Conservation (phyloP, 2,329 filamentous ascomycete species). For the Hypoxylon sp. region DNA sequence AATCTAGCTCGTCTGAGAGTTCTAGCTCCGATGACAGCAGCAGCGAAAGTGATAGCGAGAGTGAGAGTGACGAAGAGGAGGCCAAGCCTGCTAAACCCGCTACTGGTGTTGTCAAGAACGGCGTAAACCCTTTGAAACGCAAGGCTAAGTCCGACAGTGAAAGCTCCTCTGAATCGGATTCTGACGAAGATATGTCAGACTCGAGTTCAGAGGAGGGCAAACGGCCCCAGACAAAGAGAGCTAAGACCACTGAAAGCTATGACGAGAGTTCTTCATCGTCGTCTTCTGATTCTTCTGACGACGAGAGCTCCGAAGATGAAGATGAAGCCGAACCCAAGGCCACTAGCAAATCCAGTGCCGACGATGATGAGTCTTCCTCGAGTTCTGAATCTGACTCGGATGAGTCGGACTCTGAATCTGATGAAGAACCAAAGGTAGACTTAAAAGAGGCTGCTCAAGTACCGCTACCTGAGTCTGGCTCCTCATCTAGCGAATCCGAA, state of each 20-base stretch:
- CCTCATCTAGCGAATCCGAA: conserved; percentile 58
- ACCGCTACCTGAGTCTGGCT: conserved; percentile 61
- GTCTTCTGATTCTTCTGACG: conserved; percentile 53
- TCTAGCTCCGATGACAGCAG: conserved; percentile 56
- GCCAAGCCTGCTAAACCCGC: conserved; percentile 40
- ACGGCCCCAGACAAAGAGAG: conserved; percentile 63
- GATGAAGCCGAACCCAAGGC: conserved; percentile 46
- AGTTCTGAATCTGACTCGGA: conserved; percentile 60
- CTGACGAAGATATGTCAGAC: conserved; percentile 56
- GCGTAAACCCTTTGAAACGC: conserved; percentile 67
- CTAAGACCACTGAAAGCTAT: conserved; percentile 57
- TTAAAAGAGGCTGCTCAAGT: conserved; percentile 56
- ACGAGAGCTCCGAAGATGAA: conserved; percentile 52
- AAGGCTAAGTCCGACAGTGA: conserved; percentile 64
- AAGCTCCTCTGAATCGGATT: conserved; percentile 60
- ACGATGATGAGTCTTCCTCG: conserved; percentile 35
- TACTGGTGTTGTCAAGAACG: conserved; percentile 51
- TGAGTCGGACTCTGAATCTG: conserved; percentile 56
- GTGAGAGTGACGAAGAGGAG: conserved; percentile 54
- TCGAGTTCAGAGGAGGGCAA: conserved; percentile 59
- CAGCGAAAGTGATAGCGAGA: conserved; percentile 55
- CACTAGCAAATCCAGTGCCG: conserved; percentile 21
- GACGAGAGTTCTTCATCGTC: conserved; percentile 57
- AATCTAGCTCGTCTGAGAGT: conserved; percentile 51
- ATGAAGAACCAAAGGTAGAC: conserved; percentile 54